Conservation (phyloP, 352 stramenopile genomes). For the Blastocystis sp. region DNA sequence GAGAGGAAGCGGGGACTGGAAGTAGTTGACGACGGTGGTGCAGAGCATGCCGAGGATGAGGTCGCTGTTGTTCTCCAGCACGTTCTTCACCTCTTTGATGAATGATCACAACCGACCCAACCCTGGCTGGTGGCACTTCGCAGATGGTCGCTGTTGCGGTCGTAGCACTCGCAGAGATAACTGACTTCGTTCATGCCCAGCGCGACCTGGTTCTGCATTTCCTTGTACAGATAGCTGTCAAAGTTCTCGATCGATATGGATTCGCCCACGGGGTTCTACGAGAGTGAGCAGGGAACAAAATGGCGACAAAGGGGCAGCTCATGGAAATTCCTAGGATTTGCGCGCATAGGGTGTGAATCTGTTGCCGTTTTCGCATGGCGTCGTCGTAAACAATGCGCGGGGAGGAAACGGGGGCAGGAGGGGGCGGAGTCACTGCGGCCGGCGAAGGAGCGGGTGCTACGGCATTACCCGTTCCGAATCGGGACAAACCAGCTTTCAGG, state of each 20-base stretch:
- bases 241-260: conserved; percentile 16
- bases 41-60: conserved; percentile 20
- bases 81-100: background rate
- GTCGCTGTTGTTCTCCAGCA: background rate
- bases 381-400: conserved; percentile 48
- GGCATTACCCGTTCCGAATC: background rate
- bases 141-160: background rate
- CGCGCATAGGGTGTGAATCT: conserved; percentile 37
- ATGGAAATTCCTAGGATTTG: conserved; percentile 25
- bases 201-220: background rate
- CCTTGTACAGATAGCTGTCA: background rate
- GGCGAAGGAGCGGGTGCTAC: background rate
- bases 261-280: conserved; percentile 16
- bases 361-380: conserved; percentile 13
- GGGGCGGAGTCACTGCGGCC: background rate
- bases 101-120: background rate
- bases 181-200: conserved; percentile 20
- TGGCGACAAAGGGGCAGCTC: conserved; percentile 17
- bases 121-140: background rate
- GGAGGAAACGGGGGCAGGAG: background rate
- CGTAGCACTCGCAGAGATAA: conserved; percentile 47
- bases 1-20: background rate
- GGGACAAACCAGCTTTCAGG: conserved; percentile 4
- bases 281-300: background rate
- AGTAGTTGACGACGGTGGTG: conserved; percentile 39